Evolutionary conservation across 2,329 filamentous ascomycete species (phyloP), one percentile per base, ranked within the genome.

Genomic region (Xylariaceae sp.): DNA sequence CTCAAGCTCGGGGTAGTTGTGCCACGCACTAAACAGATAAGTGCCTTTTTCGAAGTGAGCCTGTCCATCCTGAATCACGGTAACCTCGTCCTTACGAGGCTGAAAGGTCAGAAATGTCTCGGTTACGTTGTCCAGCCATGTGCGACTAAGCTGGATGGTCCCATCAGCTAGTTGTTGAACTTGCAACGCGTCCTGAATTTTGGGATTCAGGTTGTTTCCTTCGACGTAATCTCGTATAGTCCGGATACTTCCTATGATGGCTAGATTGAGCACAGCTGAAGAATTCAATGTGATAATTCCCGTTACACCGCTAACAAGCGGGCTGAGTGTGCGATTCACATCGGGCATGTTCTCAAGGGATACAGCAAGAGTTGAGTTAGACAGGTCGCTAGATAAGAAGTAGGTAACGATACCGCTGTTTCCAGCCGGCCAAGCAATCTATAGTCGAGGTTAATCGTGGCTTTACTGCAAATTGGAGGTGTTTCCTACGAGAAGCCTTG

Each of bases 151-250:
- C 2, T 76, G 69, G 1, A 79, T 78, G 2, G 79, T 79, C 2
- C 78, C 79, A 11, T 74, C 71, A 1, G 73, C 68, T 4, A 73
- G 67, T 6, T 67, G 58, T 0, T 73, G 71, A 55, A 80, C 75
- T 0, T 76, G 70, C 40, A 84, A 76, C 0, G 79, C 80, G 65
- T 83, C 74, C 62, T 88, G 86, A 9, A 88, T 82, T 12, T 75
- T 67, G 0, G 82, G 77, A 17, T 73, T 73, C 5, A 88, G 73
- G 47, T 79, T 81, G 1, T 79, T 78, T 0, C 85, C 85, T 68
- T 88, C 85, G 1, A 80, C 80, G 62, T 83, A 87, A 63, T 88
- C 85, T 34, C 86, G 79, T 60, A 89, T 86, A 1, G 81, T 85
- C 8, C 85, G 76, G 28, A 88, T 80, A 66, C 84, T 87, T 1